These are phyloP conservation scores for Sporothrix euskadiensis DNA, from an alignment of 2,329 filamentous ascomycete species.

Conservation along the genomic window DNA sequence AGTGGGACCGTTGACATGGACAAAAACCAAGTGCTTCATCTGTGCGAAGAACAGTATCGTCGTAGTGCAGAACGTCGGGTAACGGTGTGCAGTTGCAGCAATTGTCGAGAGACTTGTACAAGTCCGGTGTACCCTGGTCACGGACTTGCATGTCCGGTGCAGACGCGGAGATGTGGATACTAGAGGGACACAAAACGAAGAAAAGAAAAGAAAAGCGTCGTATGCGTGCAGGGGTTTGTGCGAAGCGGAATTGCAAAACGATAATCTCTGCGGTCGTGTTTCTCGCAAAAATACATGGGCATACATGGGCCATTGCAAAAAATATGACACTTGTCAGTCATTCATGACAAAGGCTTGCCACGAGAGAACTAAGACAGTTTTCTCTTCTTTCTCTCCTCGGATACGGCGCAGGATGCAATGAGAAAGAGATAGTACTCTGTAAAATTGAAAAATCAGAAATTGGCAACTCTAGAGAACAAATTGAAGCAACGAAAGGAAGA, in stretches of 20 bases:
- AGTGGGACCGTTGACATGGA: neutral
- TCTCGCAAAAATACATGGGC: neutral
- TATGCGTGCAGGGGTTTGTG: constrained; percentile 6
- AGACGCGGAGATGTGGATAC: constrained; percentile 12
- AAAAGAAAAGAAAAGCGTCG: neutral
- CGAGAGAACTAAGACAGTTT: neutral
- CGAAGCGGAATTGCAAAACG: constrained; percentile 7
- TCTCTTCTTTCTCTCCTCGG: neutral
- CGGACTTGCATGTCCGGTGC: neutral
- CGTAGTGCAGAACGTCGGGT: neutral
- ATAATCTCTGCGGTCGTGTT: neutral
- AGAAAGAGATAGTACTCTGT: neutral
- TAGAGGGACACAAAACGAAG: neutral
- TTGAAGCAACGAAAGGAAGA: neutral
- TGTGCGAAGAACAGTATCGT: neutral
- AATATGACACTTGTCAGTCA: neutral
- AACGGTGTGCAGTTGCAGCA: neutral
- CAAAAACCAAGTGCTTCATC: neutral
- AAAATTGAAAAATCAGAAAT: neutral
- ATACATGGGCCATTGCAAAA: neutral
- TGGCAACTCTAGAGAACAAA: neutral
- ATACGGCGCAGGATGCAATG: neutral
- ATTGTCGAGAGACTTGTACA: neutral
- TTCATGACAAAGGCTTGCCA: constrained; percentile 7
- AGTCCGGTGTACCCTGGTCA: neutral